Evolutionary conservation across 2,329 filamentous ascomycete species (phyloP).

Genomic region (Pezicula neosporulosa): DNA sequence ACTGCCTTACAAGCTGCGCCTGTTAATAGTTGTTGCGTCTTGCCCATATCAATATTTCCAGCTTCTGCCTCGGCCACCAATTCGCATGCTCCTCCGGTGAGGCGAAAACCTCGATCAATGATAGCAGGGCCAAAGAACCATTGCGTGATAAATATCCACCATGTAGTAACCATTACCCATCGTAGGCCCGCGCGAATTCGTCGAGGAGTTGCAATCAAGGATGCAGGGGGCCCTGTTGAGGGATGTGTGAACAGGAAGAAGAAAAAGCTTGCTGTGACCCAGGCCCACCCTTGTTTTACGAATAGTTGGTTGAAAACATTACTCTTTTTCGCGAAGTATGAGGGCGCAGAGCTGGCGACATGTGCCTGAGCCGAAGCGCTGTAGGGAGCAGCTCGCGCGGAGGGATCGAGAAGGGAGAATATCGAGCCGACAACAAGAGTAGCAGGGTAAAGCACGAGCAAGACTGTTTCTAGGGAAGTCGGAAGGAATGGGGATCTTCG

Average conservation of each 20-base stretch:
- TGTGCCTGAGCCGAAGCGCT: slow-evolving; percentile 61
- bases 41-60: slow-evolving; percentile 41
- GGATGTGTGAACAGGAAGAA: slow-evolving; percentile 69
- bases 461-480: slow-evolving; percentile 61
- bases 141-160: slow-evolving; percentile 88
- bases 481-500: slow-evolving; percentile 57
- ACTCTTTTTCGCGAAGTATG: slow-evolving; percentile 90
- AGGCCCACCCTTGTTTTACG: slow-evolving; percentile 93
- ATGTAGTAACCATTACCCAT: slow-evolving; percentile 68
- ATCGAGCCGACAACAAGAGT: slow-evolving; percentile 79
- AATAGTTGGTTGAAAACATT: slow-evolving; percentile 93
- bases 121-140: slow-evolving; percentile 94
- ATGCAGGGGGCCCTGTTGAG: slow-evolving; percentile 40
- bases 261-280: slow-evolving; percentile 75
- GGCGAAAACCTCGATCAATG: slow-evolving; percentile 85
- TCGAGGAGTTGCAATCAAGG: slow-evolving; percentile 36
- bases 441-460: slow-evolving; percentile 69
- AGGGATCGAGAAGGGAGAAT: slow-evolving; percentile 75
- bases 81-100: slow-evolving; percentile 84
- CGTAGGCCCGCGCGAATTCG: slow-evolving; percentile 59
- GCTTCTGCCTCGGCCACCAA: slow-evolving; percentile 45
- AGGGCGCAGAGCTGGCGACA: slow-evolving; percentile 57
- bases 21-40: slow-evolving; percentile 56
- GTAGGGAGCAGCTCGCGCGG: slow-evolving; percentile 62
- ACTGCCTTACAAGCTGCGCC: slow-evolving; percentile 77